phyloP scores from a whole-genome alignment of 768 basidiomycete genomes.

The Leccinum incarnatum region DNA sequence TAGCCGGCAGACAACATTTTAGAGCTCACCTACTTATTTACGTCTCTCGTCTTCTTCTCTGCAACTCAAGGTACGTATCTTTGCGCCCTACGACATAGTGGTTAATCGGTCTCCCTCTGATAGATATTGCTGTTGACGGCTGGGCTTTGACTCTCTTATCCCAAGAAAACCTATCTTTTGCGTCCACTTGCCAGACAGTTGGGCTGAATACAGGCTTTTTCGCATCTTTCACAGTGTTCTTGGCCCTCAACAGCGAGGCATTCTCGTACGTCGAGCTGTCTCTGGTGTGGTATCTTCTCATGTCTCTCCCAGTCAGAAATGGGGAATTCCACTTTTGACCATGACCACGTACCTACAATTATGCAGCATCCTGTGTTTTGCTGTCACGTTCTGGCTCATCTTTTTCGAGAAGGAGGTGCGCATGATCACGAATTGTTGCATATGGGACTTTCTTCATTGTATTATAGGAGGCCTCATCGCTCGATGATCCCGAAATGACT shows the following conservation, averaged over 20 bases:
- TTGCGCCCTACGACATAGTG: neutral
- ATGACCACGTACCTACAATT: conserved; percentile 82
- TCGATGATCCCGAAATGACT: conserved; percentile 82
- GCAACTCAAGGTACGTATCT: conserved; percentile 83
- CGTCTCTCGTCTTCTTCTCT: conserved; percentile 87
- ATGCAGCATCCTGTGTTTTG: conserved; percentile 78
- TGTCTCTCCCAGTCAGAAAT: conserved; percentile 51
- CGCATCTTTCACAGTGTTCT: conserved; percentile 93
- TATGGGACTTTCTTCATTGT: neutral
- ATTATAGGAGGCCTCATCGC: conserved; percentile 67
- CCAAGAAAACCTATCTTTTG: conserved; percentile 91
- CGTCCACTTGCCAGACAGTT: conserved; percentile 97
- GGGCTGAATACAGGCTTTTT: conserved; percentile 96
- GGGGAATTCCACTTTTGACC: conserved; percentile 72
- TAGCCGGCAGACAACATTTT: conserved; percentile 81
- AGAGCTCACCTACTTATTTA: conserved; percentile 81
- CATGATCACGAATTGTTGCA: neutral
- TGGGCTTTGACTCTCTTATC: conserved; percentile 87
- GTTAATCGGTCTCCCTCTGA: conserved; percentile 14
- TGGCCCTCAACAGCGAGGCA: conserved; percentile 92
- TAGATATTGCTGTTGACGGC: conserved; percentile 97
- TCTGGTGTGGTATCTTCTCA: conserved; percentile 8
- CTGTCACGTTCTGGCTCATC: conserved; percentile 84
- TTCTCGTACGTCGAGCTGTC: conserved; percentile 60
- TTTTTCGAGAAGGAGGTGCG: conserved; percentile 87